phyloP scores from a whole-genome alignment of 768 basidiomycete species.

The Tulasnella sp. region DNA sequence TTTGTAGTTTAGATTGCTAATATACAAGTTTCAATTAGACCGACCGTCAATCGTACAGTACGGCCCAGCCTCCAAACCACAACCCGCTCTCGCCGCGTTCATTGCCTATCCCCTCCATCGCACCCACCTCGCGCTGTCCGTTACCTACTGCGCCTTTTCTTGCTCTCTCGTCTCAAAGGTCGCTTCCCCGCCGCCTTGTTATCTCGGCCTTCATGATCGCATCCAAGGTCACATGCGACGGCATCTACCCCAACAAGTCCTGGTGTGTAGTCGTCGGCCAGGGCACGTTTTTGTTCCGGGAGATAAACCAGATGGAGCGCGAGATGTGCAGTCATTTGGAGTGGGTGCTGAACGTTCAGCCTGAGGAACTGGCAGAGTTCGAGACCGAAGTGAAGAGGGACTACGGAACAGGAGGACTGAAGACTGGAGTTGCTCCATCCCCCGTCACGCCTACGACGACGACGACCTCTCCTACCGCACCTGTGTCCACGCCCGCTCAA shows the following conservation, averaged over 20 bases:
- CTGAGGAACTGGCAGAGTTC: constrained; percentile 45
- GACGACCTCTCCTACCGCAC: background rate
- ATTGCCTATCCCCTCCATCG: constrained; percentile 88
- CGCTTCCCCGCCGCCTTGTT: constrained; percentile 89
- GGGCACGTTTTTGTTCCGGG: constrained; percentile 78
- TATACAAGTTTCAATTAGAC: too few species aligned
- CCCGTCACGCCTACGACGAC: constrained; percentile 25
- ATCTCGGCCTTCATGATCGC: constrained; percentile 94
- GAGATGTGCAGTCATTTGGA: constrained; percentile 94
- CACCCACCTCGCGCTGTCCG: constrained; percentile 69
- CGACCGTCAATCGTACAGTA: too few species aligned
- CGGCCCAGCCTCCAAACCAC: constrained; percentile 35
- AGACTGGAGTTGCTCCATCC: constrained; percentile 16
- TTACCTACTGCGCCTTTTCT: constrained; percentile 68
- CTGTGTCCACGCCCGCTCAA: constrained; percentile 17
- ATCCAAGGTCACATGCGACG: constrained; percentile 90
- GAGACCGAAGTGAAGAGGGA: constrained; percentile 45
- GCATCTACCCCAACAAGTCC: constrained; percentile 91
- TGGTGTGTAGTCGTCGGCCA: constrained; percentile 92
- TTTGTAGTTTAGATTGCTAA: too few species aligned
- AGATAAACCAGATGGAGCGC: constrained; percentile 96
- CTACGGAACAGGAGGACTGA: constrained; percentile 40
- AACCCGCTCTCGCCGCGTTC: constrained; percentile 70
- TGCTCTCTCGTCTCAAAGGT: constrained; percentile 82
- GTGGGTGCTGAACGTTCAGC: constrained; percentile 58